Conservation (phyloP, 179 eudicot species). For the Pouteria campechiana region DNA sequence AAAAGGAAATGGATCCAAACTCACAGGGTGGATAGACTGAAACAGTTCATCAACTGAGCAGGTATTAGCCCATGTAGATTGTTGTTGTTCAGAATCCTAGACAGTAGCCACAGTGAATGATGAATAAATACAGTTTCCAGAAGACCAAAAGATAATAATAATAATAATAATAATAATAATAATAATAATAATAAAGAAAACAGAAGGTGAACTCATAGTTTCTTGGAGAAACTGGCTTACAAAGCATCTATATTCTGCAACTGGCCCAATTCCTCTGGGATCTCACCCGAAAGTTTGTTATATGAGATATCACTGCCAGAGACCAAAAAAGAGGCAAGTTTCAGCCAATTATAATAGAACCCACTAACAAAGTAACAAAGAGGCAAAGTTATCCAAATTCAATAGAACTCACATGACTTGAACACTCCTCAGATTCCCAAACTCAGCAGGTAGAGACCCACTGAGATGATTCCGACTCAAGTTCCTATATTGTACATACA, state of each 20-base stretch:
- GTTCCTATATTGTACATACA: slow-evolving; percentile 37
- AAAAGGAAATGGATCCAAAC: slow-evolving; percentile 6
- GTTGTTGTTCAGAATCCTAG: slow-evolving; percentile 46
- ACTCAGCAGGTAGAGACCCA: slow-evolving; percentile 40
- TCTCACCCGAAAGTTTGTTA: slow-evolving; percentile 31
- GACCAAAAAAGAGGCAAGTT: not conserved
- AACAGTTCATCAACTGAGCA: slow-evolving; percentile 38
- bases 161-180: too few relatives aligned
- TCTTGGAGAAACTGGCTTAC: slow-evolving; percentile 33
- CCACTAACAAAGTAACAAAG: not conserved
- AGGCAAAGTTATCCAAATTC: not conserved
- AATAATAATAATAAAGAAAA: too few relatives aligned
- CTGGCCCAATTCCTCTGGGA: slow-evolving; percentile 54
- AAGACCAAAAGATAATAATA: not conserved
- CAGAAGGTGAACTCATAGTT: too few relatives aligned
- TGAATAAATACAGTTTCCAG: not conserved
- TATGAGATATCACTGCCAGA: slow-evolving; percentile 37
- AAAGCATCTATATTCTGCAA: slow-evolving; percentile 38
- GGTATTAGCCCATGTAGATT: slow-evolving; percentile 43
- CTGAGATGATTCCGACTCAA: slow-evolving; percentile 34
- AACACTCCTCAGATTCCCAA: slow-evolving; percentile 44
- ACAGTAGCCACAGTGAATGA: not conserved
- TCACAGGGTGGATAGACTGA: slow-evolving; percentile 45
- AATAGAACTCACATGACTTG: slow-evolving; percentile 31
- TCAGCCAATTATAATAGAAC: not conserved